Evolutionary conservation across 768 basidiomycete genomes (phyloP).

Genomic region (Lepiota brunneoincarnata): DNA sequence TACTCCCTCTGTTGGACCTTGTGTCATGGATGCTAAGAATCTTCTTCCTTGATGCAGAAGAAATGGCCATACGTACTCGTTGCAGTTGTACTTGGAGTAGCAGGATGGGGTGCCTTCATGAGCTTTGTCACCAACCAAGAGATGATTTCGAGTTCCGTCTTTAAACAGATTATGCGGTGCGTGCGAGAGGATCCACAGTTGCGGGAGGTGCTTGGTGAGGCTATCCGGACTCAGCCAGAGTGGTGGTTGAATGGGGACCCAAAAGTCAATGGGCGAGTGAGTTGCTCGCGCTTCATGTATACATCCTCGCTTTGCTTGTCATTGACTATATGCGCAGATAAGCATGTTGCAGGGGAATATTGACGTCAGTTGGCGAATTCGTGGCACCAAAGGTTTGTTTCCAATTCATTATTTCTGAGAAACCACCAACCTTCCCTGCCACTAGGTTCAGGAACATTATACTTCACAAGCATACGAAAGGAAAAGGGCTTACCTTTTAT

Average conservation of each 20-base stretch:
- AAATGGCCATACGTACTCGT: constrained; percentile 60
- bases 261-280: constrained; percentile 62
- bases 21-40: not conserved
- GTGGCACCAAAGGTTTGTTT: constrained; percentile 59
- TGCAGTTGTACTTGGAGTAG: constrained; percentile 47
- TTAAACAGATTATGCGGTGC: constrained; percentile 60
- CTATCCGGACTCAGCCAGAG: constrained; percentile 58
- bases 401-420: not conserved
- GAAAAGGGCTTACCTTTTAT: constrained; percentile 69
- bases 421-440: not conserved
- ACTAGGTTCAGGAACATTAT: constrained; percentile 69
- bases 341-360: constrained; percentile 74
- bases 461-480: constrained; percentile 81
- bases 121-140: constrained; percentile 74
- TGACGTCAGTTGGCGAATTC: constrained; percentile 74
- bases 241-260: constrained; percentile 82
- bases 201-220: constrained; percentile 58
- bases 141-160: constrained; percentile 72
- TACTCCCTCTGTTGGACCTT: constrained; percentile 9
- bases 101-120: constrained; percentile 69
- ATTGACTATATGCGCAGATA: constrained; percentile 40
- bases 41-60: constrained; percentile 25
- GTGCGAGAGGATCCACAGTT: constrained; percentile 52
- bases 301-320: not conserved
- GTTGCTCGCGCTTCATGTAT: constrained; percentile 23